Base-by-base conservation (phyloP, 495 filamentous ascomycete species). In the Ascodesmis nigricans region DNA sequence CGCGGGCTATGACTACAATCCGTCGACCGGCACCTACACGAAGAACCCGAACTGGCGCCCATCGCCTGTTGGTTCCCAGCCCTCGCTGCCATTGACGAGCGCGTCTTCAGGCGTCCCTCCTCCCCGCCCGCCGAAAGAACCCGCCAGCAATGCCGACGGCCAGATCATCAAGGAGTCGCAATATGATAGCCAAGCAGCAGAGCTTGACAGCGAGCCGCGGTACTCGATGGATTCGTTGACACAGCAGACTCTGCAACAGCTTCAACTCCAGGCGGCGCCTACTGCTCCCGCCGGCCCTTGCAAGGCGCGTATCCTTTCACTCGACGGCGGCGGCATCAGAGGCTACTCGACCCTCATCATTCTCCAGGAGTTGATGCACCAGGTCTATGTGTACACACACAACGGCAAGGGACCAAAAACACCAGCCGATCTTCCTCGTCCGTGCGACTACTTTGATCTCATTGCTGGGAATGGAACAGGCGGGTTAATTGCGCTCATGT, bases 381-480 rank as follows among this genome's bases (percentile, higher is more conserved):
- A 79, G 43, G 58, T 79, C 30, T 66, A 76, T 21, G 69, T 76
- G 54, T 69, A 76, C 55, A 62, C 76, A 21, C 29, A 52, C 29
- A 72, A 91, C 50, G 47, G 42, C 7, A 42, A 42, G 20, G 47
- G 43, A 2, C 48, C 48, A 11, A 31, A 33, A 38, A 78, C 91
- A 35, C 69, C 78, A 49, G 69, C 80, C 44, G 71, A 93, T 46
- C 84, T 95, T 15, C 87, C 90, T 17, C 92, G 91, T 46, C 87
- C 87, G 41, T 91, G 81, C 70, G 90, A 97, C 41, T 79, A 95
- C 54, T 97, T 97, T 58, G 87, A 97, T 57, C 63, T 97, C 36
- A 97, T 97, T 41, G 73, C 72, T 38, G 87, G 87, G 21, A 92
- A 81, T 25, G 47, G 47, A 5, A 97, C 87, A 1, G 87, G 87